These are phyloP conservation scores for Eucalyptus sideroxylon DNA, from an alignment of 345 rosid species.

Conservation along the genomic window DNA sequence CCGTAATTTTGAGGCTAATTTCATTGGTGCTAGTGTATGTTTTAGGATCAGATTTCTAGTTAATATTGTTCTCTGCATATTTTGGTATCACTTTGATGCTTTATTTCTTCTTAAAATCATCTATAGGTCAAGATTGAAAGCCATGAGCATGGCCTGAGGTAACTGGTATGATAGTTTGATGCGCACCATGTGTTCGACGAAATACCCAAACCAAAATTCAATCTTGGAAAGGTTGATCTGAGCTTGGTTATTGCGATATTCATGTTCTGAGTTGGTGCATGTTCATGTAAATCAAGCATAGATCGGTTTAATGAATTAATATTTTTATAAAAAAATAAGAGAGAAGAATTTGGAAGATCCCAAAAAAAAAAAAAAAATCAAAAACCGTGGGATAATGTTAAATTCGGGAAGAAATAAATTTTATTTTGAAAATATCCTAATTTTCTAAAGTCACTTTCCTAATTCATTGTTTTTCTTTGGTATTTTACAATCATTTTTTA, in stretches of 20 bases:
- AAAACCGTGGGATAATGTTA: background rate
- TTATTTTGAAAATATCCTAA: background rate
- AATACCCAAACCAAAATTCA: background rate
- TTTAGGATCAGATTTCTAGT: background rate
- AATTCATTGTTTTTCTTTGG: too few species aligned
- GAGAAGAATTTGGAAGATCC: too few species aligned
- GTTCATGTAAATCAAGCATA: background rate
- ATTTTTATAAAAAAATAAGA: too few species aligned
- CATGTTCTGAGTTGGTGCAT: background rate
- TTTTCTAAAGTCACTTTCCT: background rate
- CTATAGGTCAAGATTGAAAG: background rate
- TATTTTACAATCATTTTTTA: too few species aligned
- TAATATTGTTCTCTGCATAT: too few species aligned
- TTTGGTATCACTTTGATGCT: background rate
- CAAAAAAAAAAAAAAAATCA: too few species aligned
- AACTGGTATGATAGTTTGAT: too few species aligned
- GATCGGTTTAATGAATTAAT: background rate
- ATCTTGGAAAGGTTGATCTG: background rate
- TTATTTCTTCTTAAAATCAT: too few species aligned
- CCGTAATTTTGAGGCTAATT: background rate
- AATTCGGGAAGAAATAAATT: background rate
- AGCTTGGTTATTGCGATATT: background rate
- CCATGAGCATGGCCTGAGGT: background rate
- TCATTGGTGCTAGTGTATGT: background rate
- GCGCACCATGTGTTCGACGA: fast-evolving